Base-by-base conservation (phyloP, 805 yeast species). In the Ogataea minuta region DNA sequence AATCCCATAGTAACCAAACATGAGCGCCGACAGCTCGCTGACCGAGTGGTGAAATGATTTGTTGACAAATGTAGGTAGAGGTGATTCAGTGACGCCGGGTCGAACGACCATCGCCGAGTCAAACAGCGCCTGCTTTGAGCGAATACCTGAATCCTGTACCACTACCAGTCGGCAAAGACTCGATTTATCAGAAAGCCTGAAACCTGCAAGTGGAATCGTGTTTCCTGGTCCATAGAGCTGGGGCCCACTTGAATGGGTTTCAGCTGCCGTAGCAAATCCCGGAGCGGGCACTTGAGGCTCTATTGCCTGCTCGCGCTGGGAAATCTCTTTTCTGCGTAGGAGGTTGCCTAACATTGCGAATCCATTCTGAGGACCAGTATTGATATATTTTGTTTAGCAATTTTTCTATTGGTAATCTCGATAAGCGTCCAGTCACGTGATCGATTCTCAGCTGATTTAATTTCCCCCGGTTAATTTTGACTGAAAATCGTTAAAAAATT, bases 1-100 rank as follows among this genome's bases (percentile, higher is more conserved):
- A 23, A 76, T 59, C 0, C 81, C 81, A 38, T 54, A 53, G 36
- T 74, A 70, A 9, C 82, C 82, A 56, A 76, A 76, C 74, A 76
- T 73, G 47, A 67, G 72, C 40, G 71, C 72, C 19, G 72, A 67
- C 14, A 76, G 49, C 43, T 76, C 80, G 39, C 58, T 60, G 15
- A 62, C 46, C 12, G 70, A 63, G 45, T 75, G 78, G 38, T 65
- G 62, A 3, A 59, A 57, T 11, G 67, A 54, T 25, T 63, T 56
- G 28, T 64, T 48, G 21, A 50, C 15, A 15, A 31, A 23, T 9
- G 31, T 11, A 20, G 48, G 37, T n/a, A 20, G 11, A 10, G 12
- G 13, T 6, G 23, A 12, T 8, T 34, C 39, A 20, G 43, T 9
- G 11, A 36, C 27, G 11, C 44, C 44, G 24, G 36, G 35, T 27